Evolutionary conservation across 2,329 filamentous ascomycete species (phyloP), one percentile per base, ranked within the genome.

Genomic region (Golovinomyces cichoracearum): DNA sequence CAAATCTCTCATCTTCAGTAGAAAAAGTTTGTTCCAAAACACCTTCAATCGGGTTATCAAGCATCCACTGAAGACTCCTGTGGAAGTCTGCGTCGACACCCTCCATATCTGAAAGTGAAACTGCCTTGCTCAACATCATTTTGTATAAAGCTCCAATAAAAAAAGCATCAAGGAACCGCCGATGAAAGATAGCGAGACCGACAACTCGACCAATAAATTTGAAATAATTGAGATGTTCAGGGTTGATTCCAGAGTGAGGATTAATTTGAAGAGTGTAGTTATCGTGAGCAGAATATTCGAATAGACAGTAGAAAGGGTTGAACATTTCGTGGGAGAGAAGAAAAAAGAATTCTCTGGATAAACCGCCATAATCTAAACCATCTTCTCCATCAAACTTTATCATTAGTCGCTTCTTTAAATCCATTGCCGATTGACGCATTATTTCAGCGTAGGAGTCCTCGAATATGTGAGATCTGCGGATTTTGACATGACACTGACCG

Each of bases 251-350:
- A 19, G 90, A 98, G 65, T 98, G 90, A 42, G 90, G 90, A 68
- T 98, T 98, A 69, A 98, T 98, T 66, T 98, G 90, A 49, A 98
- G 80, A 26, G 90, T 98, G 68, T 98, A 98, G 68, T 98, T 98
- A 75, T 98, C 90, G 69, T 98, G 90, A 35, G 90, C 90, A 23
- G 90, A 95, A 65, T 98, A 98, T 67, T 98, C 90, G 69, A 98
- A 98, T 48, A 98, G 72, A 63, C 90, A 98, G 69, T 98, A 98
- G 68, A 98, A 98, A 27, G 90, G 90, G 64, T 98, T 98, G 69
- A 98, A 98, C 90, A 98, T 98, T 69, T 98, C 90, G 66, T 98
- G 90, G 15, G 88, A 95, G 49, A 98, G 75, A 37, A 98, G 70
- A 76, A 98, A 98, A 72, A 98, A 98, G 70, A 98, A 98, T 66